These are phyloP conservation scores for Metarhizium album DNA, from an alignment of 2,329 filamentous ascomycete species.

Conservation along the genomic window DNA sequence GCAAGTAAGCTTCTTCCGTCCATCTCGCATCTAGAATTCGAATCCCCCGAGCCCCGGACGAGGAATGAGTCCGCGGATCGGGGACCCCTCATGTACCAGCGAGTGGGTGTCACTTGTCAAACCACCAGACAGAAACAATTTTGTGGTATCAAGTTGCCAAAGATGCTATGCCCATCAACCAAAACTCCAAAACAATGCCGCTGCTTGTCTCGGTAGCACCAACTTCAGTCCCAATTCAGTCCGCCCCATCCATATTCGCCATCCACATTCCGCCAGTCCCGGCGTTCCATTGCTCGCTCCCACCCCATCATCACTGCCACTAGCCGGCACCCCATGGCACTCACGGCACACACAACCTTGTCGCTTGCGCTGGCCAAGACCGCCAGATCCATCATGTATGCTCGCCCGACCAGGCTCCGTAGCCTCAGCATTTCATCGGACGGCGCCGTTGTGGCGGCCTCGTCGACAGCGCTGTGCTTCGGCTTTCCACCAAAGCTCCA, in stretches of 20 bases:
- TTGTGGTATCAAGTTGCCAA: not conserved
- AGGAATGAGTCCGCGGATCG: too few species aligned
- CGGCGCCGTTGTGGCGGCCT: constrained; percentile 20
- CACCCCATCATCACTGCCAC: constrained; percentile 82
- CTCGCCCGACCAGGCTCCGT: constrained; percentile 64
- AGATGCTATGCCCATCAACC: not conserved
- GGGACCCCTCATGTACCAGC: not conserved
- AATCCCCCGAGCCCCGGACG: too few species aligned
- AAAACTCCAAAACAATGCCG: not conserved
- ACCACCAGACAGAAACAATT: not conserved
- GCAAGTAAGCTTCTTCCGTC: too few species aligned
- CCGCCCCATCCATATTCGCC: constrained; percentile 53
- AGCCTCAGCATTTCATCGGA: constrained; percentile 51
- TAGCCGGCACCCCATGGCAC: constrained; percentile 60
- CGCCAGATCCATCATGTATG: constrained; percentile 71
- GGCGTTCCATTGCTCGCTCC: constrained; percentile 52
- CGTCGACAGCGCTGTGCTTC: constrained; percentile 26
- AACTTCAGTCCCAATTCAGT: constrained; percentile 19
- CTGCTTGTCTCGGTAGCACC: not conserved
- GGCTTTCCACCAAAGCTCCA: constrained; percentile 56
- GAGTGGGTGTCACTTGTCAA: not conserved
- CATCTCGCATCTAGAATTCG: too few species aligned
- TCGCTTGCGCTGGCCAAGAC: constrained; percentile 61
- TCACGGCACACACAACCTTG: constrained; percentile 65
- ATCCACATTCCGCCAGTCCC: constrained; percentile 71